Conservation (phyloP, 2,329 filamentous ascomycete genomes). For the Microcyclospora pomicola region DNA sequence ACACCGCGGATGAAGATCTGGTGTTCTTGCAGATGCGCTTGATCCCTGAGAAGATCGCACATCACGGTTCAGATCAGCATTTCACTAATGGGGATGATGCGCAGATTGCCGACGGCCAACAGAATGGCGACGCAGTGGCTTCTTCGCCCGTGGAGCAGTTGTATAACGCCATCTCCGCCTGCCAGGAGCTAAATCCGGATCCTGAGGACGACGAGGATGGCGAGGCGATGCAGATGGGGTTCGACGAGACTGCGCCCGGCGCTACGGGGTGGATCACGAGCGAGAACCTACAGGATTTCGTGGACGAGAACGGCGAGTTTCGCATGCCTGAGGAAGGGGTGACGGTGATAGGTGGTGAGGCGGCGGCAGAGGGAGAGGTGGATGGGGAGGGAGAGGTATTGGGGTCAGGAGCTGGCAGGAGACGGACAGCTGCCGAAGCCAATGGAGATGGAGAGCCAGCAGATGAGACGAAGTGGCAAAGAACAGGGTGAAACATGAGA, state of each 20-base stretch:
- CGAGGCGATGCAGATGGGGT: slow-evolving; percentile 16
- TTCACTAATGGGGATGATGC: background rate
- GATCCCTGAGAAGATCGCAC: slow-evolving; percentile 32
- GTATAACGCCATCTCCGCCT: slow-evolving; percentile 57
- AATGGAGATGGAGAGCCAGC: slow-evolving; percentile 21
- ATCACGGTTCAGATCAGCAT: slow-evolving; percentile 1
- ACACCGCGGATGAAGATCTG: slow-evolving; percentile 47
- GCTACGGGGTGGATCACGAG: slow-evolving; percentile 79
- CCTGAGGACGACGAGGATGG: slow-evolving; percentile 41
- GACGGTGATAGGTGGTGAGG: slow-evolving; percentile 41
- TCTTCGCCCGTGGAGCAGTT: slow-evolving; percentile 29
- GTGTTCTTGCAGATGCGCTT: slow-evolving; percentile 55
- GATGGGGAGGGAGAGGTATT: slow-evolving; percentile 19
- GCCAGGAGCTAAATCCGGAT: slow-evolving; percentile 65
- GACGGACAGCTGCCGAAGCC: slow-evolving; percentile 31
- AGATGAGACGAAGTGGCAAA: slow-evolving; percentile 39
- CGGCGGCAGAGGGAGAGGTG: slow-evolving; percentile 23
- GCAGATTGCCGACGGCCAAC: background rate
- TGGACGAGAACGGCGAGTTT: slow-evolving; percentile 71
- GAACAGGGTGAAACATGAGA: slow-evolving; percentile 36
- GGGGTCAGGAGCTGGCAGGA: slow-evolving; percentile 19
- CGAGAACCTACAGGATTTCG: slow-evolving; percentile 75
- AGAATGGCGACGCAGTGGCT: slow-evolving; percentile 6
- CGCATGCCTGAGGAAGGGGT: slow-evolving; percentile 52
- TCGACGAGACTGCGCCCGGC: slow-evolving; percentile 49